phyloP scores from a whole-genome alignment of 129 eudicot genomes.

The Mikania micrantha region DNA sequence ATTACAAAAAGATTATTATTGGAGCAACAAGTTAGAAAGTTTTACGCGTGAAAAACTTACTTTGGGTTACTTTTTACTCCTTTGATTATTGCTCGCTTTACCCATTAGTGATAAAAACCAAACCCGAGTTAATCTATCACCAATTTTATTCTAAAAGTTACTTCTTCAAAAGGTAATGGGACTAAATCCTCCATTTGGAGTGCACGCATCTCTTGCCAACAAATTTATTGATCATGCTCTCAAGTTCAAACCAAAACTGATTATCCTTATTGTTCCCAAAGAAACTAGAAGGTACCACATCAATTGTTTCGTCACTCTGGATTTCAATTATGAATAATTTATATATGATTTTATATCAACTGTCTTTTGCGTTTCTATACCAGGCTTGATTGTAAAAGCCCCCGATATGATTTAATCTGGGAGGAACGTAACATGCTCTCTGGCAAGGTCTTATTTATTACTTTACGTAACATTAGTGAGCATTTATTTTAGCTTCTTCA shows the following conservation, averaged over 20 bases:
- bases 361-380: not conserved
- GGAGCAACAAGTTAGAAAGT: not conserved
- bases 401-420: slow-evolving; percentile 46
- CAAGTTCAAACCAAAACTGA: slow-evolving; percentile 47
- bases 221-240: slow-evolving; percentile 53
- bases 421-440: slow-evolving; percentile 37
- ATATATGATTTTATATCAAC: not conserved
- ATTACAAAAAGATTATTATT: not conserved
- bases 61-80: not conserved
- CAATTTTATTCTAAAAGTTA: not conserved
- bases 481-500: no score
- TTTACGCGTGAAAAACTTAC: not conserved
- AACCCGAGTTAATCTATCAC: not conserved
- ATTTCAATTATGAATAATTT: not conserved
- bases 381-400: slow-evolving; percentile 35
- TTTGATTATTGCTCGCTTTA: not conserved
- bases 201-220: slow-evolving; percentile 40
- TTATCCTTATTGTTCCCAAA: slow-evolving; percentile 50
- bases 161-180: slow-evolving; percentile 46
- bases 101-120: not conserved
- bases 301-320: not conserved
- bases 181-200: slow-evolving; percentile 68
- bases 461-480: not conserved
- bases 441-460: slow-evolving; percentile 38
- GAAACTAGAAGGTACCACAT: slow-evolving; percentile 35